Evolutionary conservation across 768 basidiomycete species (phyloP).

Genomic region (Termitomyces sp.): DNA sequence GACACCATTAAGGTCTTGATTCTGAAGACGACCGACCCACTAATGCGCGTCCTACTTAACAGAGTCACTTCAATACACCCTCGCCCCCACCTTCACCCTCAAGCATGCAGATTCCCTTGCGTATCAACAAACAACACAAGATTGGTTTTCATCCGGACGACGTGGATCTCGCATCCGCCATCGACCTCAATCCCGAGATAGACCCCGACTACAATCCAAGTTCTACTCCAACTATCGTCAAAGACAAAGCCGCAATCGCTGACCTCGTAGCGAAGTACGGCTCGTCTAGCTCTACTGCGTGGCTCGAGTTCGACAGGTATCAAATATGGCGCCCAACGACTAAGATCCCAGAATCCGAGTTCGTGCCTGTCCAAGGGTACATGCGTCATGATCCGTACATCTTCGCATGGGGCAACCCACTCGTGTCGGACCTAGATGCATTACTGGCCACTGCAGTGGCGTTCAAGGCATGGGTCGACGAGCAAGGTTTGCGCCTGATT

Average conservation of each 20-base stretch:
- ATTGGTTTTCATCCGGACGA: not conserved
- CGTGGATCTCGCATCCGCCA: not conserved
- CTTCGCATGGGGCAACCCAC: slow-evolving; percentile 62
- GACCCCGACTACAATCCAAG: not conserved
- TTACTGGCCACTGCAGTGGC: slow-evolving; percentile 29
- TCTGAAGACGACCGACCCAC: not conserved
- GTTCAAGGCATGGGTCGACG: slow-evolving; percentile 38
- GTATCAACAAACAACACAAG: not conserved
- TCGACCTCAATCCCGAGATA: not conserved
- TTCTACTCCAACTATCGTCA: not conserved
- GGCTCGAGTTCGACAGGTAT: slow-evolving; percentile 59
- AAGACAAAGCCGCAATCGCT: not conserved
- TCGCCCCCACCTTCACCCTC: not conserved
- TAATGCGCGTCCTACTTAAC: not conserved
- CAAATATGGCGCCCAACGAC: slow-evolving; percentile 37
- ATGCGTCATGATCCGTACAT: slow-evolving; percentile 44
- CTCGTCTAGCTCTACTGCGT: slow-evolving; percentile 63
- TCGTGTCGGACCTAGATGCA: slow-evolving; percentile 37
- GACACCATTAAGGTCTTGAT: not conserved
- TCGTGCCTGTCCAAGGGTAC: slow-evolving; percentile 53
- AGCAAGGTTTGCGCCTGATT: slow-evolving; percentile 43
- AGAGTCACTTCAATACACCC: not conserved
- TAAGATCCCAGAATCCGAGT: slow-evolving; percentile 31
- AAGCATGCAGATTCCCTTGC: not conserved
- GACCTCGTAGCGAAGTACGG: slow-evolving; percentile 45